Percentiles rank a stretch among this genome's conserved stretches.
These are phyloP conservation scores for Ophiosphaerella narmari DNA, from an alignment of 2,329 filamentous ascomycete genomes.

Conservation along the genomic window DNA sequence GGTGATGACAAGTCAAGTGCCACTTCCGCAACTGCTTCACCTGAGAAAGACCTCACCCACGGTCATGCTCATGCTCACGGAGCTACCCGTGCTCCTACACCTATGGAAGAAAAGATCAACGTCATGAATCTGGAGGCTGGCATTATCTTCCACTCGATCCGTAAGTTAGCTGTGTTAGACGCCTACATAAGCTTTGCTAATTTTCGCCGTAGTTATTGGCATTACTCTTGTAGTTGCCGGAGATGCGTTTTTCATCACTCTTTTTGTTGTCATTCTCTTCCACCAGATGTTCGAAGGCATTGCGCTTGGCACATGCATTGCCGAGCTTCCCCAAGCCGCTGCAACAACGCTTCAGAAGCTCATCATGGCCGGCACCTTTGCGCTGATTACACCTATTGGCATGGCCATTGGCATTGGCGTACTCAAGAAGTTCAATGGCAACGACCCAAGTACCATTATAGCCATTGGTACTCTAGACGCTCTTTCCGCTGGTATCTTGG, in stretches of 20 bases:
- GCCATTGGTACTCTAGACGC: slow-evolving; percentile 76
- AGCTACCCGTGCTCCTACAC: slow-evolving; percentile 21
- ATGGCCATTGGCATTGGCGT: slow-evolving; percentile 82
- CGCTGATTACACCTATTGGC: slow-evolving; percentile 74
- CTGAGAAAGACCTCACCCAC: slow-evolving; percentile 19
- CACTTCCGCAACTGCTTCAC: slow-evolving; percentile 9
- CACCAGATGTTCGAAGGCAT: slow-evolving; percentile 81
- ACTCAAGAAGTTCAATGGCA: slow-evolving; percentile 72
- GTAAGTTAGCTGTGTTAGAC: slow-evolving; percentile 49
- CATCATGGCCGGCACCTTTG: slow-evolving; percentile 66
- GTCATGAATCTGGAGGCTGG: slow-evolving; percentile 74
- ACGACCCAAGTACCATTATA: slow-evolving; percentile 68
- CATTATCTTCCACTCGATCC: slow-evolving; percentile 74
- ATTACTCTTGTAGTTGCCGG: slow-evolving; percentile 62
- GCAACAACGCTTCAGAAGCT: slow-evolving; percentile 57
- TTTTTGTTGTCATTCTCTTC: slow-evolving; percentile 70
- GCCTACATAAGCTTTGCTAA: not conserved
- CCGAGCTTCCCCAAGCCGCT: slow-evolving; percentile 55
- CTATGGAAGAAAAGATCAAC: slow-evolving; percentile 56
- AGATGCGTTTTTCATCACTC: slow-evolving; percentile 57
- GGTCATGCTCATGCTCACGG: slow-evolving; percentile 27
- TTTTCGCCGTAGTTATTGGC: slow-evolving; percentile 59
- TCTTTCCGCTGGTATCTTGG: slow-evolving; percentile 72
- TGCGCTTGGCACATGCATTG: slow-evolving; percentile 73
- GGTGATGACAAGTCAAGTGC: slow-evolving; percentile 19